These are phyloP conservation scores for Mycena floridula DNA, from an alignment of 768 basidiomycete genomes.

Conservation along the genomic window DNA sequence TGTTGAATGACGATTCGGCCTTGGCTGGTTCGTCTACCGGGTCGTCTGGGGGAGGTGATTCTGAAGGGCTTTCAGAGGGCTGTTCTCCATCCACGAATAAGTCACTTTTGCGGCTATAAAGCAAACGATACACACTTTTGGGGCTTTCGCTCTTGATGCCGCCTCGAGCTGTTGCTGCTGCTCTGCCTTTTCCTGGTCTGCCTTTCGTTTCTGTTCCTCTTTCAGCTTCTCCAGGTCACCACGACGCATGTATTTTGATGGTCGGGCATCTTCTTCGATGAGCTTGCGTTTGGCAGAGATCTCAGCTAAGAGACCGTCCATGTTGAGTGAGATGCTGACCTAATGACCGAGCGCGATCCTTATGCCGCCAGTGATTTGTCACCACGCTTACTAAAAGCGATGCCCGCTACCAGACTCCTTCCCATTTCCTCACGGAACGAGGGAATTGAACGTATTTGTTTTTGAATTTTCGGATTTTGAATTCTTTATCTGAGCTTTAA, in stretches of 20 bases:
- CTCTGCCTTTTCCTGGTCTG: slow-evolving; percentile 26
- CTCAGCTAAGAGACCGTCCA: slow-evolving; percentile 91
- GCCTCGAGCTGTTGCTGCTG: slow-evolving; percentile 26
- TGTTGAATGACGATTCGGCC: slow-evolving; percentile 66
- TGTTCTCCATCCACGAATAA: slow-evolving; percentile 44
- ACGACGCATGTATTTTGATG: slow-evolving; percentile 84
- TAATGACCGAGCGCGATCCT: too few species aligned
- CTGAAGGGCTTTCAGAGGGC: slow-evolving; percentile 33
- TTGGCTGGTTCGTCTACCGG: slow-evolving; percentile 31
- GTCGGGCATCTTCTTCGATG: slow-evolving; percentile 47
- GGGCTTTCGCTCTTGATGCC: slow-evolving; percentile 13
- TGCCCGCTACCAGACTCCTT: too few species aligned
- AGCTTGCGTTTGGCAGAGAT: slow-evolving; percentile 85
- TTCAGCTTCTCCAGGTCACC: slow-evolving; percentile 81
- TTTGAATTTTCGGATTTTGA: too few species aligned
- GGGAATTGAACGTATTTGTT: too few species aligned
- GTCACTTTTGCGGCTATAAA: slow-evolving; percentile 10
- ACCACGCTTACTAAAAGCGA: too few species aligned
- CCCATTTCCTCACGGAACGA: too few species aligned
- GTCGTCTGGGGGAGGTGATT: slow-evolving; percentile 27
- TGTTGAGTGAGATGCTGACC: slow-evolving; percentile 25
- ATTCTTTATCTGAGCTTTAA: too few species aligned
- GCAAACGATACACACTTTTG: slow-evolving; percentile 37
- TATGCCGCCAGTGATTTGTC: too few species aligned
- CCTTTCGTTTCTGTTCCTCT: slow-evolving; percentile 39